These are phyloP conservation scores for Aspergillus candidus DNA, from an alignment of 2,329 filamentous ascomycete genomes.

Conservation along the genomic window DNA sequence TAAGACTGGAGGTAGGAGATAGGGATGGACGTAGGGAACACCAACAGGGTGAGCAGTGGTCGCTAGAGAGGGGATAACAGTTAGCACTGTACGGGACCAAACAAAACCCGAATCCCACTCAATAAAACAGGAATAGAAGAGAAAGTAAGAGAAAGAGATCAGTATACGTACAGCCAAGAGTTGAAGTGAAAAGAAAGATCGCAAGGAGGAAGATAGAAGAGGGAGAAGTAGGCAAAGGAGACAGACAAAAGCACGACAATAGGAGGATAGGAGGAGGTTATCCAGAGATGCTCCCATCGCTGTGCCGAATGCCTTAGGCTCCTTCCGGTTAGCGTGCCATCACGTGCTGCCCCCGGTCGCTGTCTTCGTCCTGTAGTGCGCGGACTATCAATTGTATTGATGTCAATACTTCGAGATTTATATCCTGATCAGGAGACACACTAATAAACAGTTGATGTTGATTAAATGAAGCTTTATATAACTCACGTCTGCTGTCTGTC, in stretches of 20 bases:
- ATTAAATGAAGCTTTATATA: too few species aligned
- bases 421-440: too few species aligned
- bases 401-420: too few species aligned
- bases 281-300: slow-evolving; percentile 14
- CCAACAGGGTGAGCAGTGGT: too few species aligned
- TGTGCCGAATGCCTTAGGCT: slow-evolving; percentile 12
- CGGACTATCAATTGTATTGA: too few species aligned
- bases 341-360: slow-evolving; percentile 11
- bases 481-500: too few species aligned
- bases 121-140: slow-evolving; percentile 8
- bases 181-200: background rate
- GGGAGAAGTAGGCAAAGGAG: background rate
- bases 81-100: slow-evolving; percentile 3
- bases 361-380: too few species aligned
- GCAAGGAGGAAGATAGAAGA: background rate
- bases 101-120: slow-evolving; percentile 9
- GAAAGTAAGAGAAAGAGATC: background rate
- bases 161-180: too few species aligned
- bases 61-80: too few species aligned
- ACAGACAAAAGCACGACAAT: slow-evolving; percentile 7
- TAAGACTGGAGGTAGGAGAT: slow-evolving; percentile 16
- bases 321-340: slow-evolving; percentile 14
- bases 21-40: too few species aligned
- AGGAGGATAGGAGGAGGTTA: slow-evolving; percentile 19
- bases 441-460: too few species aligned